Base-by-base conservation (phyloP, 2,329 filamentous ascomycete species). In the Ascocoryne sarcoides region DNA sequence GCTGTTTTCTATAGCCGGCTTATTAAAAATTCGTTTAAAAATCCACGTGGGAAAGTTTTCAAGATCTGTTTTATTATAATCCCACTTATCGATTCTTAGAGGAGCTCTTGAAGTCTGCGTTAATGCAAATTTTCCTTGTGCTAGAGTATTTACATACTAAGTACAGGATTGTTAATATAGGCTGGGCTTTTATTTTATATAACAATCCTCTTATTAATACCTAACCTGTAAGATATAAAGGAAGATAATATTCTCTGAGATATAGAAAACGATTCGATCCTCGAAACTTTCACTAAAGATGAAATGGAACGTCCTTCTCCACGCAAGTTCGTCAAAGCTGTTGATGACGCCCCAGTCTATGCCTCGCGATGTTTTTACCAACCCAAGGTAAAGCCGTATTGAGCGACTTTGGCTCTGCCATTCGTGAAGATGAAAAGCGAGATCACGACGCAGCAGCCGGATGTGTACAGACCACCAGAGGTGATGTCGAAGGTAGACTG, bases 341-440 rank as follows among this genome's bases (percentile, higher is more conserved):
- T 65, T 2, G 60, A 63, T 9, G 64, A 55, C 9, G 59, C 62
- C 48, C 50, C 26, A 2, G 64, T 72, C 1, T 71, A 71, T 45
- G 10, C 52, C 0, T 71, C 67, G 3, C 62, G 61, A 2, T 50
- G 60, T 15, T 57, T 71, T 4, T 40, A 48, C 44, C 47, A 59
- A 32, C 62, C 62, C 0, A 59, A 55, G 10, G 26, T 47, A 2
- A 46, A 0, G 58, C 61, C 0, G 57, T 70, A 0, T 54, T 73
- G 4, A 68, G 67, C 40, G 70, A 75, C 45, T 70, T 74, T 43
- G 68, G 69, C 7, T 66, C 67, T 0, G 68, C 67, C 3, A 56
- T 70, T 2, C 1, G 7, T 0, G 64, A 64, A 1, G 60, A 62
- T 15, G 12, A 35, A 15, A 42, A 63, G 12, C 63, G 65, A 36